A percentile compares a stretch with the other conserved stretches of the same genome.
phyloP scores from a whole-genome alignment of 164 flowering plant species.

The Cinnamomum micranthum region DNA sequence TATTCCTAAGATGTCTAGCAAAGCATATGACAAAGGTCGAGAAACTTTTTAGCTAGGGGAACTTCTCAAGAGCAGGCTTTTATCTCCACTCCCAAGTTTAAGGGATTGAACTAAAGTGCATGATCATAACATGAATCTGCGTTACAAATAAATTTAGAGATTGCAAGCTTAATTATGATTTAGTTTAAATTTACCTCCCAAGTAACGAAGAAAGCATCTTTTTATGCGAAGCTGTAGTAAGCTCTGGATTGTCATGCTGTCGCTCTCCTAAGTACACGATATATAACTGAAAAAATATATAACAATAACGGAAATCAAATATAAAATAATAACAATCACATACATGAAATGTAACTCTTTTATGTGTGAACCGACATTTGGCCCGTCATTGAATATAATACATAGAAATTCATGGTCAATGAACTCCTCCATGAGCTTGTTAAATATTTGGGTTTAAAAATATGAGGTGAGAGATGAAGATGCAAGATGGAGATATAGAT shows the following conservation, averaged over 20 bases:
- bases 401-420: too few species aligned
- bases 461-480: too few species aligned
- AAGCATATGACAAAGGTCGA: background rate
- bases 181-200: constrained; percentile 25
- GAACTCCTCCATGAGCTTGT: too few species aligned
- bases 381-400: too few species aligned
- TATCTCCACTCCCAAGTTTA: too few species aligned
- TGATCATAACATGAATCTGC: background rate
- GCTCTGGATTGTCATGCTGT: constrained; percentile 17
- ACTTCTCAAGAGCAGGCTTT: too few species aligned
- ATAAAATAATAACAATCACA: too few species aligned
- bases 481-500: too few species aligned
- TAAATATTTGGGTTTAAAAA: too few species aligned
- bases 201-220: constrained; percentile 30
- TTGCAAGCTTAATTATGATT: background rate
- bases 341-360: too few species aligned
- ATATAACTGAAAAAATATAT: constrained; percentile 6
- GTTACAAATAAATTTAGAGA: background rate
- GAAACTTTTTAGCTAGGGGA: background rate
- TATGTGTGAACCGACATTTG: too few species aligned
- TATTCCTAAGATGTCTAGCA: background rate
- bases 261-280: constrained; percentile 41
- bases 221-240: constrained; percentile 26
- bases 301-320: too few species aligned
- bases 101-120: background rate